phyloP scores from a whole-genome alignment of 306 rosid species.

The Citrullus colocynthis region DNA sequence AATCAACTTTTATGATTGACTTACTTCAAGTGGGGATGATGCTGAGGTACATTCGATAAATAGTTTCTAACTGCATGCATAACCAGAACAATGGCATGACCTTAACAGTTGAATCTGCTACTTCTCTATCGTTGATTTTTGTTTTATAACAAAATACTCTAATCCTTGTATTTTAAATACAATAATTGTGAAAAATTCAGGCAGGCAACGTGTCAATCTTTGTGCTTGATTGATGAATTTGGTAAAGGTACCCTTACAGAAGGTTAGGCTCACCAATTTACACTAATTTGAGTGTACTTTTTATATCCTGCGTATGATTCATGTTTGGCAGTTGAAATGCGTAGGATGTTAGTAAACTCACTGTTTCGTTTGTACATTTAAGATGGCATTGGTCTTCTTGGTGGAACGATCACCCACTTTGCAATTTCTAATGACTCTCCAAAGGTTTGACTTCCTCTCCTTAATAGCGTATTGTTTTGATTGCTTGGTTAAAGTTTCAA shows the following conservation, averaged over 20 bases:
- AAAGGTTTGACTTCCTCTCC: conserved; percentile 46
- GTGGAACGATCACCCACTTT: conserved; percentile 75
- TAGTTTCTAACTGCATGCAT: neutral
- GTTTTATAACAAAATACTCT: neutral
- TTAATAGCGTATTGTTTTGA: neutral
- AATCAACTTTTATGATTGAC: conserved; percentile 89
- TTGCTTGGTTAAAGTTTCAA: neutral
- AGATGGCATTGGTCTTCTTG: conserved; percentile 93
- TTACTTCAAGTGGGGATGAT: conserved; percentile 94
- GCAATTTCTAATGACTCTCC: conserved; percentile 56
- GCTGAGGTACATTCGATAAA: conserved; percentile 55
- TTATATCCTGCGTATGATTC: conserved; percentile 1
- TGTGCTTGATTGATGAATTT: conserved; percentile 85
- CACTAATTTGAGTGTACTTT: conserved; percentile 6
- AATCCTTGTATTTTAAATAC: neutral
- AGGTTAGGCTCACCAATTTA: conserved; percentile 45
- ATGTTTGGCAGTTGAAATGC: conserved; percentile 3
- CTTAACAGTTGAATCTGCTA: neutral
- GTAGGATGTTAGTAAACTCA: conserved; percentile 8
- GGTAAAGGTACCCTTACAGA: conserved; percentile 97
- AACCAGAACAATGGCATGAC: neutral
- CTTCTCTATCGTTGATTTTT: conserved; percentile 2
- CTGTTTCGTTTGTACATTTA: conserved; percentile 23
- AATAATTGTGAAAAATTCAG: conserved; percentile 24
- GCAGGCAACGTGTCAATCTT: conserved; percentile 74